Conservation (phyloP, 2,329 filamentous ascomycete species). For the Allantophomopsis cytisporea region DNA sequence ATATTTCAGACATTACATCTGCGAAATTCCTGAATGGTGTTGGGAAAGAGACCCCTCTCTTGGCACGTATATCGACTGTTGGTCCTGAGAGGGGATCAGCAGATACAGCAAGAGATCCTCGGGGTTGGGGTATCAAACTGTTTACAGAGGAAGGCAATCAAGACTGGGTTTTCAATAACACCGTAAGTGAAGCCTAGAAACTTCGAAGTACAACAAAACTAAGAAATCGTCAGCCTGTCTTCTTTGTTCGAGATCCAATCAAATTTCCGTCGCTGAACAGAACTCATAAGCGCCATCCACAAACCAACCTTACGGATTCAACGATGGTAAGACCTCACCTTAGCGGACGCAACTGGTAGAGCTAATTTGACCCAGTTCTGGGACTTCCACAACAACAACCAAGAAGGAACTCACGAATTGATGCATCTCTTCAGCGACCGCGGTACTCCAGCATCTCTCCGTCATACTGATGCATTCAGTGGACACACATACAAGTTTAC, state of each 20-base stretch:
- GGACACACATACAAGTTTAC: slow-evolving; percentile 34
- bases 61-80: slow-evolving; percentile 43
- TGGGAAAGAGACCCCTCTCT: slow-evolving; percentile 53
- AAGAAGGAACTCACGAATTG: slow-evolving; percentile 33
- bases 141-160: slow-evolving; percentile 35
- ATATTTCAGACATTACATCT: slow-evolving; percentile 3
- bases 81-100: slow-evolving; percentile 26
- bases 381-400: slow-evolving; percentile 25
- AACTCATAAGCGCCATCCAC: slow-evolving; percentile 26
- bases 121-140: slow-evolving; percentile 33
- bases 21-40: slow-evolving; percentile 34
- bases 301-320: slow-evolving; percentile 20
- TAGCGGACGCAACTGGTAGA: too few relatives aligned
- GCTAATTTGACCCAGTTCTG: slow-evolving; percentile 3
- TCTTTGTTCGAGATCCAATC: slow-evolving; percentile 31
- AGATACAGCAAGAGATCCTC: slow-evolving; percentile 28
- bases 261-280: slow-evolving; percentile 30
- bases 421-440: slow-evolving; percentile 37
- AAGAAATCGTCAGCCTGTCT: slow-evolving; percentile 23
- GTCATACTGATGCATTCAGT: slow-evolving; percentile 30
- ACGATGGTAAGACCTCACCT: slow-evolving; percentile 17
- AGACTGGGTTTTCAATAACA: slow-evolving; percentile 29
- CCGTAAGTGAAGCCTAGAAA: slow-evolving; percentile 2
- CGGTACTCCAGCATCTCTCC: slow-evolving; percentile 30
- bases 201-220: too few relatives aligned